Evolutionary conservation across 2,329 filamentous ascomycete species (phyloP).

Genomic region (Scytalidium lignicola): DNA sequence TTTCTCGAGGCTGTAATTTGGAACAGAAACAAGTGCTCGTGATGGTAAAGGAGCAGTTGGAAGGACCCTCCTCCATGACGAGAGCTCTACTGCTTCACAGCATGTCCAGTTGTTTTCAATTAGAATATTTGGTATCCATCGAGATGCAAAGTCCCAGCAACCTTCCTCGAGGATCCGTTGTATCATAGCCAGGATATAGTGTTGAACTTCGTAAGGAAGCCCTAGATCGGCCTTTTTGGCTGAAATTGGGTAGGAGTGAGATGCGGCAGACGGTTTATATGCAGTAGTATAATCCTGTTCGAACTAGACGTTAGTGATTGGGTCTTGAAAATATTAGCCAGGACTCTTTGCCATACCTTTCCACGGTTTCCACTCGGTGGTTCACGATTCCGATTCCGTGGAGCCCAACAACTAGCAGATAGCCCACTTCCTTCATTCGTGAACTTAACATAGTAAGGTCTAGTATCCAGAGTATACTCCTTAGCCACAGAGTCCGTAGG

Average conservation of each 20-base stretch:
- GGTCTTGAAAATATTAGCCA: neutral
- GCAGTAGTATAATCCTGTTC: constrained; percentile 1
- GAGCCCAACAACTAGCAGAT: constrained; percentile 22
- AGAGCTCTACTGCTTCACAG: constrained; percentile 24
- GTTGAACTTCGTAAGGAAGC: constrained; percentile 29
- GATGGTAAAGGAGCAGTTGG: constrained; percentile 14
- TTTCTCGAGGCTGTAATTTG: constrained; percentile 13
- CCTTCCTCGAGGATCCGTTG: constrained; percentile 26
- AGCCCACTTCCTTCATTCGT: constrained; percentile 8
- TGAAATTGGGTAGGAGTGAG: neutral
- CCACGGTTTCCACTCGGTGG: constrained; percentile 1
- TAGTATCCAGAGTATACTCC: neutral
- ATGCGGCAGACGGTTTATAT: neutral
- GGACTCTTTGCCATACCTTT: constrained; percentile 20
- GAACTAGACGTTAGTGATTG: too few species aligned
- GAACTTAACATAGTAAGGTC: neutral
- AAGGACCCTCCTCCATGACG: constrained; percentile 21
- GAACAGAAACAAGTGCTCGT: constrained; percentile 13
- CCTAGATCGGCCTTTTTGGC: constrained; percentile 14
- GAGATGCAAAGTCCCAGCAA: constrained; percentile 24
- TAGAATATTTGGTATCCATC: constrained; percentile 22
- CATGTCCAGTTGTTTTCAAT: constrained; percentile 21
- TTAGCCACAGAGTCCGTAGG: neutral
- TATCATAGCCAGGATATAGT: constrained; percentile 26
- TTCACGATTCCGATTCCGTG: constrained; percentile 11